phyloP scores from a whole-genome alignment of 495 filamentous ascomycete genomes.

The Physcia stellaris region DNA sequence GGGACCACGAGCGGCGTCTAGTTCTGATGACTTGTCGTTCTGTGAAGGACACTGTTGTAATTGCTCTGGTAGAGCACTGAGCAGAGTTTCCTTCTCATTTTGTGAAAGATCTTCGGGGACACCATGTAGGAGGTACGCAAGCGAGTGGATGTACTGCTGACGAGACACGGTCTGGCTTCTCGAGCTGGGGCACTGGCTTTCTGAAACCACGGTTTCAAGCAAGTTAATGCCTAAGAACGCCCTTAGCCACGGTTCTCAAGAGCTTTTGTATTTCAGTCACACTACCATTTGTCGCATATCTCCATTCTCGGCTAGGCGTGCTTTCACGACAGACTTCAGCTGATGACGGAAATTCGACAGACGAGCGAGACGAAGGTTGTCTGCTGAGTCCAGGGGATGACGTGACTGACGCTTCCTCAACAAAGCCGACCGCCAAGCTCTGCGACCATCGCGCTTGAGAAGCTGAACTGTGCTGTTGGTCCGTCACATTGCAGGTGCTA shows the following conservation, averaged over 20 bases:
- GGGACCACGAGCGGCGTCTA: conserved; percentile 12
- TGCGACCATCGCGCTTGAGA: too few relatives aligned
- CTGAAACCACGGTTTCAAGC: not conserved
- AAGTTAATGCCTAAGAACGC: not conserved
- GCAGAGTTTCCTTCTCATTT: conserved; percentile 28
- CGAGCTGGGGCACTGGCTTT: not conserved
- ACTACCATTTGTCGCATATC: not conserved
- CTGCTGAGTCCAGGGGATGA: too few relatives aligned
- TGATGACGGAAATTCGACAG: too few relatives aligned
- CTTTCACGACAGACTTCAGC: too few relatives aligned
- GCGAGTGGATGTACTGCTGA: conserved; percentile 47
- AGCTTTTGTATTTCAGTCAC: not conserved
- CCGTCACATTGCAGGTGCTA: too few relatives aligned
- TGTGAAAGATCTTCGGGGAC: conserved; percentile 44
- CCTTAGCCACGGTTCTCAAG: not conserved
- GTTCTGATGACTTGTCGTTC: not conserved
- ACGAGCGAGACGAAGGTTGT: too few relatives aligned
- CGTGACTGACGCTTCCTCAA: too few relatives aligned
- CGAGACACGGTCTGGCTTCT: conserved; percentile 7
- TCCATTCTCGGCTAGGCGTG: not conserved
- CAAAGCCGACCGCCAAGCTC: too few relatives aligned
- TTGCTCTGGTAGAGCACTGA: conserved; percentile 28
- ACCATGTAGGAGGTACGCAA: conserved; percentile 52
- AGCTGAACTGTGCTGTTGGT: too few relatives aligned
- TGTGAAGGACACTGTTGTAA: conserved; percentile 4